Evolutionary conservation across 2,329 filamentous ascomycete species (phyloP), one percentile per base, ranked within the genome.

Genomic region (Cladophialophora psammophila): DNA sequence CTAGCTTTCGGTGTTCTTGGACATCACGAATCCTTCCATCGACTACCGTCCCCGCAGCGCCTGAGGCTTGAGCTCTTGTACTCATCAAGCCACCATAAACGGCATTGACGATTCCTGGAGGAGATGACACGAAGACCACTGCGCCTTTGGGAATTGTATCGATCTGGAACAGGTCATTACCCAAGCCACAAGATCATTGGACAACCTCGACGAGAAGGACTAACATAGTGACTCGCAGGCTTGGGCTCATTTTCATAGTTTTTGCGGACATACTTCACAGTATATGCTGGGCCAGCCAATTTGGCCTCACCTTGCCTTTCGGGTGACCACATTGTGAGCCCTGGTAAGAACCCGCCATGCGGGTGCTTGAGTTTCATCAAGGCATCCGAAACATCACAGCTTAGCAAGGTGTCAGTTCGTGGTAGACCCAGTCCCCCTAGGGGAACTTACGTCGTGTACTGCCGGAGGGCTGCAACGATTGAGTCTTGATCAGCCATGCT

Each of bases 11-110:
- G 48, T 77, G 75, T 65, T 80, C 78, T 34, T 75, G 64, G 3
- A 80, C 63, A 64, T 80, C 78, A 15, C 78, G 71, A 67, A 80
- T 77, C 12, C 74, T 74, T 5, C 79, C 79, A 71, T 81, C 78
- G 55, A 81, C 74, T 7, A 81, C 75, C 5, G 78, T 76, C n/a
- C 79, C 79, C 6, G 73, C 74, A 4, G 78, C 78, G 4, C 77
- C 78, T 1, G 75, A 69, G n/a, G 71, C 71, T 69, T 79, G 77
- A 2, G 84, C 84, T 20, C 84, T 78, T 2, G 79, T 80, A 31
- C 81, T 81, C 85, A 86, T 86, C 31, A 87, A 75, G 0, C 84
- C 84, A 36, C 85, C 85, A 70, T 85, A 87, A 52, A 84, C 81
- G 53, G 68, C 78, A 50, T 74, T 77, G 52, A 75, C 73, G 10